phyloP scores from a whole-genome alignment of 495 filamentous ascomycete genomes.

The Hypoxylon trugodes region DNA sequence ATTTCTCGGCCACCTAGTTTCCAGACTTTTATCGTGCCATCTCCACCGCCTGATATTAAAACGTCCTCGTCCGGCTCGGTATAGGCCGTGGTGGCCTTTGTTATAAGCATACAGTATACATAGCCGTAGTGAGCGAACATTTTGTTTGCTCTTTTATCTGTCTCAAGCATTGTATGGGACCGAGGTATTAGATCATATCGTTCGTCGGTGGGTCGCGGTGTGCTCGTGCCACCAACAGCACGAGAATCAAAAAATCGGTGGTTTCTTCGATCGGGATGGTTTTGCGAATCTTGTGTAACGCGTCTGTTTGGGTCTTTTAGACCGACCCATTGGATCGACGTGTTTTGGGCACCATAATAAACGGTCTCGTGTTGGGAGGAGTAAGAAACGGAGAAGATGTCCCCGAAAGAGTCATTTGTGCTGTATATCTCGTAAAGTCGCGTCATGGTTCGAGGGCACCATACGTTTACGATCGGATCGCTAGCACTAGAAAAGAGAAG shows the following conservation, averaged over 20 bases:
- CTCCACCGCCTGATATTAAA: slow-evolving; percentile 89
- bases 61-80: slow-evolving; percentile 76
- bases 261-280: slow-evolving; percentile 81
- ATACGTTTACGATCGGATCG: slow-evolving; percentile 90
- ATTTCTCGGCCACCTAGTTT: slow-evolving; percentile 63
- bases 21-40: slow-evolving; percentile 94
- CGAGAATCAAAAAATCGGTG: slow-evolving; percentile 95
- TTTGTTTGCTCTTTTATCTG: slow-evolving; percentile 80
- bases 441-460: slow-evolving; percentile 56
- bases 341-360: slow-evolving; percentile 94
- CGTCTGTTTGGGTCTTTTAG: slow-evolving; percentile 58
- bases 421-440: slow-evolving; percentile 90
- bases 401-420: slow-evolving; percentile 86
- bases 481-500: slow-evolving; percentile 92
- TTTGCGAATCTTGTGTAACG: slow-evolving; percentile 67
- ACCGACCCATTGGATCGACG: slow-evolving; percentile 78
- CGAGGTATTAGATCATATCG: slow-evolving; percentile 59
- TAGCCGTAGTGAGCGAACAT: slow-evolving; percentile 96
- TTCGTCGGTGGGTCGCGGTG: slow-evolving; percentile 67
- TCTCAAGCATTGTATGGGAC: slow-evolving; percentile 73
- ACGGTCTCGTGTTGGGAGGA: slow-evolving; percentile 79
- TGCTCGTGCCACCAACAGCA: slow-evolving; percentile 80
- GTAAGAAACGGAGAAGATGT: slow-evolving; percentile 92
- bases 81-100: slow-evolving; percentile 66
- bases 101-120: slow-evolving; percentile 91